Evolutionary conservation across 495 filamentous ascomycete species (phyloP), one percentile per base, ranked within the genome.

Genomic region (Hypoxylon crocopeplum): DNA sequence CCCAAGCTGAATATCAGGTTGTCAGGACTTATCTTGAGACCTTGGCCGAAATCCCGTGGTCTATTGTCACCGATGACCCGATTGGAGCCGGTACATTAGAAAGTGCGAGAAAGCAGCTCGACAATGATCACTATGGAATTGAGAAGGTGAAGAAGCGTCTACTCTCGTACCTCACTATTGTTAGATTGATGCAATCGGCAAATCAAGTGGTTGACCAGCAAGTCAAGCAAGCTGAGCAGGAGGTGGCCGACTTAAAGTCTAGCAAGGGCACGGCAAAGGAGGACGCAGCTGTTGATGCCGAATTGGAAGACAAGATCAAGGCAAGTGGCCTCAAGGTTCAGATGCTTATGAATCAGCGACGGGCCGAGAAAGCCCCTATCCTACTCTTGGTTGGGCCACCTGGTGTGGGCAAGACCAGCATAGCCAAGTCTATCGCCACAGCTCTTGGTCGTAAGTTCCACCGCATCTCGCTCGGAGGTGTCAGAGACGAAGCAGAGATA

Each of bases 91-190:
- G 89, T 13, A 97, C 92, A 1, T 71, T 99, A 52, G 77, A 80
- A 47, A 79, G 79, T 57, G 95, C 95, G 25, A 82, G 93, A 34
- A 88, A 94, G 76, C 93, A 98, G 71, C 79, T 99, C 20, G 90
- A 99, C 67, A 87, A 95, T 47, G 95, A 98, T 71, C 95, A 99
- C 69, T 98, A 98, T 60, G 95, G 95, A 2, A 78, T 99, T 16
- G 90, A 98, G 61, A 94, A 94, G 73, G 94, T 98, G 64, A 99
- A 99, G 82, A 98, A 96, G 81, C 81, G 95, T 37, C 74, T 99
- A 13, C 77, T 98, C 5, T 96, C 98, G 68, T 99, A 99, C 69
- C 83, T 99, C 13, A 96, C 95, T 12, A 95, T 99, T 20, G 79
- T 99, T 21, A 88, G 93, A 50, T 76, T 99, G 53, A 99, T 98